Base-by-base conservation (phyloP, 371 early-diverging fungal genomes). In the Entomophthora muscae region DNA sequence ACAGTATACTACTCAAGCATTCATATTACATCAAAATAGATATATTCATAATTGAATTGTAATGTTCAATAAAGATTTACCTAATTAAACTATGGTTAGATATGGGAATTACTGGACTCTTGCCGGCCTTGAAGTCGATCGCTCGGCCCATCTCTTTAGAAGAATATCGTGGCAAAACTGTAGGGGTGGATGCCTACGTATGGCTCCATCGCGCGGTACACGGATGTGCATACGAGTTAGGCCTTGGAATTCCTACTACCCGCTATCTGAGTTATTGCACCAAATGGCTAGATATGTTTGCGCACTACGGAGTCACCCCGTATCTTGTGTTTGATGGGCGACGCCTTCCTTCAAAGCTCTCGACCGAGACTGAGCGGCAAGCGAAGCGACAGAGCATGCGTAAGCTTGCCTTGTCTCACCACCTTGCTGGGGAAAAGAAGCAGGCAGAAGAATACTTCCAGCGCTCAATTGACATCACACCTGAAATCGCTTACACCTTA, bases 241-340 rank as follows among this genome's bases (percentile, higher is more conserved):
- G 79, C 3, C 70, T 79, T 23, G 78, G 78, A 17, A 64, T 72
- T 13, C 72, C 75, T 0, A 91, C 91, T 0, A 74, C 74, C 23
- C 82, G 75, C 84, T 91, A 77, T 53, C 65, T 68, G 24, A 65
- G 77, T 1, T 89, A 81, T 65, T 89, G 83, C 69, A 82, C 90
- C 82, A 73, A 77, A 29, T 73, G 80, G 58, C 79, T 95, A 1
- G 71, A 72, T 0, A 75, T 89, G 73, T 75, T 97, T 28, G 69
- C 73, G 30, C 71, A 80, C 66, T 71, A 82, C 67, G 76, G 76
- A n/a, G 81, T 98, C 22, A 78, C 66, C 23, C 98, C 98, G 0
- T 67, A 88, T 30, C 71, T 99, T 56, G 99, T 99, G 1, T 98
- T 99, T 76, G 99, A 99, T 71, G 99, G 99, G 29, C 90, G 90